Evolutionary conservation across 495 filamentous ascomycete species (phyloP).

Genomic region (Penicillium soppii): DNA sequence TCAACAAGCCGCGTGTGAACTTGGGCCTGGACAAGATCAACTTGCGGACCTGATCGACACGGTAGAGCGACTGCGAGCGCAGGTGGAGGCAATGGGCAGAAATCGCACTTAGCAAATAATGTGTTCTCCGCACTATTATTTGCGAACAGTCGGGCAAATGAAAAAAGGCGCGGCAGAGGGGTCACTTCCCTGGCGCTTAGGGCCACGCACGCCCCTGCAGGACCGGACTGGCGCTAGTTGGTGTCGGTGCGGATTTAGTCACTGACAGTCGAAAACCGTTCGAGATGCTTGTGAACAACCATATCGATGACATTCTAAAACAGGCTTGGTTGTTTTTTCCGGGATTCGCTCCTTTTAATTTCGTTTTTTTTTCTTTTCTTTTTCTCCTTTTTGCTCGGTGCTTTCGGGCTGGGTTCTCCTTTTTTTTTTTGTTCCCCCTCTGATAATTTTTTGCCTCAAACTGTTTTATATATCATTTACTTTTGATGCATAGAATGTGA

Average conservation of each 20-base stretch:
- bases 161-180: slow-evolving; percentile 6
- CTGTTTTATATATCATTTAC: neutral
- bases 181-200: slow-evolving; percentile 17
- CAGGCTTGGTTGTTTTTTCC: neutral
- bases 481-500: too few relatives aligned
- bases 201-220: slow-evolving; percentile 24
- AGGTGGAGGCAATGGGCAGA: slow-evolving; percentile 29
- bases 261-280: slow-evolving; percentile 14
- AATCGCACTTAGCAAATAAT: neutral
- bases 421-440: neutral
- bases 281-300: slow-evolving; percentile 12
- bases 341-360: slow-evolving; percentile 2
- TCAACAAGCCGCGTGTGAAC: slow-evolving; percentile 22
- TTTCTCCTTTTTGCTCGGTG: neutral
- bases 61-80: slow-evolving; percentile 39
- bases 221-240: slow-evolving; percentile 7
- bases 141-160: slow-evolving; percentile 1
- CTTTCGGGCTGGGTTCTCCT: neutral
- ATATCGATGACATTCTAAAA: slow-evolving; percentile 1
- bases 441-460: neutral
- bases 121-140: neutral
- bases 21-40: slow-evolving; percentile 20
- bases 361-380: neutral
- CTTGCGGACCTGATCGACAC: slow-evolving; percentile 37
- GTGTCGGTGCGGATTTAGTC: slow-evolving; percentile 9